These are phyloP conservation scores for Cladosporium oxysporum DNA, from an alignment of 2,329 filamentous ascomycete species.

Conservation along the genomic window DNA sequence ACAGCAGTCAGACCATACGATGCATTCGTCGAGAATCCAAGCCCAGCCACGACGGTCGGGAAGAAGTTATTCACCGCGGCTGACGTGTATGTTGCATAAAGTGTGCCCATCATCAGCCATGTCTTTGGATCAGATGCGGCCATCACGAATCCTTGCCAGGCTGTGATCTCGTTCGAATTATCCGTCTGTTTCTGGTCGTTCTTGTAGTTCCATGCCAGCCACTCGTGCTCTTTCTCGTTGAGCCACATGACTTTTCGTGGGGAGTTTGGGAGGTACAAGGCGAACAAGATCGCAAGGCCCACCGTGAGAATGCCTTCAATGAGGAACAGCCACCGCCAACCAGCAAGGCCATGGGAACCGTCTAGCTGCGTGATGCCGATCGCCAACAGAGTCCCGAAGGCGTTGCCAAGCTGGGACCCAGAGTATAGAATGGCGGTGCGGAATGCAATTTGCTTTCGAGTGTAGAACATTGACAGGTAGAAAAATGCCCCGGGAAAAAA, in stretches of 20 bases:
- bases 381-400: conserved; percentile 54
- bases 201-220: conserved; percentile 55
- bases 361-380: conserved; percentile 47
- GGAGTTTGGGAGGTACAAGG: conserved; percentile 52
- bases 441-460: conserved; percentile 44
- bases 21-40: conserved; percentile 57
- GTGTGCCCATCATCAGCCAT: conserved; percentile 57
- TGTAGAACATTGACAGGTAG: conserved; percentile 53
- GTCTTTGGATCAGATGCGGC: conserved; percentile 53
- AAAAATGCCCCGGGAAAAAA: conserved; percentile 54
- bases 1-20: conserved; percentile 57
- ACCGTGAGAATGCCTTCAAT: conserved; percentile 37
- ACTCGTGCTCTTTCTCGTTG: conserved; percentile 52
- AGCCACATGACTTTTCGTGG: conserved; percentile 57
- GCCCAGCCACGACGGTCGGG: conserved; percentile 62
- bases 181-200: conserved; percentile 52
- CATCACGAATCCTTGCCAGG: conserved; percentile 51
- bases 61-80: conserved; percentile 68
- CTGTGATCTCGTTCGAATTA: conserved; percentile 39
- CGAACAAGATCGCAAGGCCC: conserved; percentile 17
- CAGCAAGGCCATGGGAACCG: conserved; percentile 41
- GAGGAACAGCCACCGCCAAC: conserved; percentile 46
- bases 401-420: conserved; percentile 42
- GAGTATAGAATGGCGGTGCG: conserved; percentile 29
- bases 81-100: conserved; percentile 53